phyloP scores from a whole-genome alignment of 2,329 filamentous ascomycete genomes.

The Colletotrichum karsti region DNA sequence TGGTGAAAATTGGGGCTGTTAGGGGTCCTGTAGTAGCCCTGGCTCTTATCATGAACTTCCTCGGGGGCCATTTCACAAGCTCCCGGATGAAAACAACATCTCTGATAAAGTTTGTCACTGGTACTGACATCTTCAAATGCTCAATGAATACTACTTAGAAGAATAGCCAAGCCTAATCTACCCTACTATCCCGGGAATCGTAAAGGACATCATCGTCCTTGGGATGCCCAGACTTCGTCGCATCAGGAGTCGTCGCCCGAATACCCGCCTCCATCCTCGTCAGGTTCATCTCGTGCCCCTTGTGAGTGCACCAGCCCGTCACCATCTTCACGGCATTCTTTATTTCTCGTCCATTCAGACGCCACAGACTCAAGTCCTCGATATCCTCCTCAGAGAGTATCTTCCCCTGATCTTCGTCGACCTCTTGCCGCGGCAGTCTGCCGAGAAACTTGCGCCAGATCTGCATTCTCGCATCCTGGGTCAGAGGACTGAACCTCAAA shows the following conservation, averaged over 20 bases:
- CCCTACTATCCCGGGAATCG: too few species aligned
- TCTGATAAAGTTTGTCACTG: too few species aligned
- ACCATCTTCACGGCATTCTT: slow-evolving; percentile 58
- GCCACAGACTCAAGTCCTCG: slow-evolving; percentile 47
- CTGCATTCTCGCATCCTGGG: slow-evolving; percentile 43
- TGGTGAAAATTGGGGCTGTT: not conserved
- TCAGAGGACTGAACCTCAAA: slow-evolving; percentile 52
- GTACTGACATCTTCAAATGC: too few species aligned
- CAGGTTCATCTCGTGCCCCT: slow-evolving; percentile 51
- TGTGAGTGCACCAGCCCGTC: slow-evolving; percentile 53
- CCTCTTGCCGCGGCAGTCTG: slow-evolving; percentile 36
- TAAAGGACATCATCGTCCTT: slow-evolving; percentile 38
- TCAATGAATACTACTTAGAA: too few species aligned
- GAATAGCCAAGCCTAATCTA: too few species aligned
- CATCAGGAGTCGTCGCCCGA: slow-evolving; percentile 52
- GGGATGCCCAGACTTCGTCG: slow-evolving; percentile 40
- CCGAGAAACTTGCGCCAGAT: slow-evolving; percentile 58
- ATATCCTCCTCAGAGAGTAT: slow-evolving; percentile 44
- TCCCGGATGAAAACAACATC: too few species aligned
- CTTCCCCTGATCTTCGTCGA: not conserved
- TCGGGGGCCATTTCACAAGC: not conserved
- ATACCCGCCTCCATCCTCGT: slow-evolving; percentile 53
- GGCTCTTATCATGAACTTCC: not conserved
- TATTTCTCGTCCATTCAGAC: slow-evolving; percentile 55
- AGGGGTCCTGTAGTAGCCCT: not conserved